Percentiles rank a stretch among this genome's conserved stretches.
Evolutionary conservation across 345 rosid species (phyloP).

Genomic region (Euclidium syriacum): DNA sequence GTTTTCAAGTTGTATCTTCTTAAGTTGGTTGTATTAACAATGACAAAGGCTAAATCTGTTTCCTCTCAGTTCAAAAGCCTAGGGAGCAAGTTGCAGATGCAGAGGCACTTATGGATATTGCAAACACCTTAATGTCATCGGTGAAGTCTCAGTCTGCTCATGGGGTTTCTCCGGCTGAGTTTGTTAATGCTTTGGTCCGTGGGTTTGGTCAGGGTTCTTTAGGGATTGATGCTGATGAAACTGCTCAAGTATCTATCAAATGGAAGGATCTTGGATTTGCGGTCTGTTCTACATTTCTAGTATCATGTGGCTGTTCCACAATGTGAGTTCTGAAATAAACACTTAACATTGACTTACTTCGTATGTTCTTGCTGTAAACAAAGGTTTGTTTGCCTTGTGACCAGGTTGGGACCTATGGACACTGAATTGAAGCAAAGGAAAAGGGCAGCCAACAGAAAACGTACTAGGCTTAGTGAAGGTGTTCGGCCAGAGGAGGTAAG

Average conservation of each 20-base stretch:
- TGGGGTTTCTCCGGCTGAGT: slow-evolving; percentile 62
- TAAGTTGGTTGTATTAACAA: neutral
- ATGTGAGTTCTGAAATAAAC: slow-evolving; percentile 51
- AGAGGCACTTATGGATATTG: slow-evolving; percentile 69
- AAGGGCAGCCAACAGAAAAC: slow-evolving; percentile 37
- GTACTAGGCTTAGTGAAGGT: slow-evolving; percentile 46
- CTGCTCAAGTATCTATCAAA: slow-evolving; percentile 37
- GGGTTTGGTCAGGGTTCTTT: slow-evolving; percentile 44
- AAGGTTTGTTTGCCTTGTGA: neutral
- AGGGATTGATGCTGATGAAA: slow-evolving; percentile 34
- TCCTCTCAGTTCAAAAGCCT: slow-evolving; percentile 59
- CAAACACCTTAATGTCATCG: slow-evolving; percentile 60
- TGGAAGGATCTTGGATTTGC: slow-evolving; percentile 72
- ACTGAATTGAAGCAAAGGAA: slow-evolving; percentile 68
- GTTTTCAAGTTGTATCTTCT: neutral
- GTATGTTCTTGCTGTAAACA: neutral
- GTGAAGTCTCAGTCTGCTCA: slow-evolving; percentile 61
- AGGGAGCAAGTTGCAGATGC: slow-evolving; percentile 96
- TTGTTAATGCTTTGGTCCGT: slow-evolving; percentile 42
- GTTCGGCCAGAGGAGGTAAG: slow-evolving; percentile 74
- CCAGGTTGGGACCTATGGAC: slow-evolving; percentile 92
- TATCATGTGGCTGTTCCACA: slow-evolving; percentile 55
- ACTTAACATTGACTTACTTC: neutral
- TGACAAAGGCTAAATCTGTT: neutral
- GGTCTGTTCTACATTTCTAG: slow-evolving; percentile 49